Percentiles rank a stretch among this genome's conserved stretches.
These are phyloP conservation scores for Fusarium chuoi DNA, from an alignment of 2,329 filamentous ascomycete species.

Conservation along the genomic window DNA sequence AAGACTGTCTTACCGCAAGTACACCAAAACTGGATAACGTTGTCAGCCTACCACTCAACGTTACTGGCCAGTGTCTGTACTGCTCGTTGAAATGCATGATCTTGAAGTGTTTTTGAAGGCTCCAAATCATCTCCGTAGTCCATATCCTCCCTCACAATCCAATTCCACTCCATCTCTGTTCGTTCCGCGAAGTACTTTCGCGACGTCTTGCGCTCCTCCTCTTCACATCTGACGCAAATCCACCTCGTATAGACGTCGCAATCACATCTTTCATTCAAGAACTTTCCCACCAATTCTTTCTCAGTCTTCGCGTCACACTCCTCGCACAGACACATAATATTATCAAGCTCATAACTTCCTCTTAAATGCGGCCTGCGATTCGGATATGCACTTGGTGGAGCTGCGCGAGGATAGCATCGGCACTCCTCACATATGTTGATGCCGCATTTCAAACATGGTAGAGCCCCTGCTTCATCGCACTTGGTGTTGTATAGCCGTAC, in stretches of 20 bases:
- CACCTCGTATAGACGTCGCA: conserved; percentile 27
- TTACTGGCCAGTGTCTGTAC: rapidly evolving
- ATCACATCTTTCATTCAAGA: conserved; percentile 15
- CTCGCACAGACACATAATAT: conserved; percentile 25
- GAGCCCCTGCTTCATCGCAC: conserved; percentile 19
- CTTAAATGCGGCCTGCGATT: conserved; percentile 24
- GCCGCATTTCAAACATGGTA: conserved; percentile 27
- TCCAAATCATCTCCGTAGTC: conserved; percentile 15
- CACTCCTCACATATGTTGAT: conserved; percentile 39
- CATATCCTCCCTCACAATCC: neutral
- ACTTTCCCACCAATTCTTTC: neutral
- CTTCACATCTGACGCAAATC: conserved; percentile 12
- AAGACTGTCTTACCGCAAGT: conserved; percentile 7
- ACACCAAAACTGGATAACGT: conserved; percentile 24
- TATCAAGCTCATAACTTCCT: neutral
- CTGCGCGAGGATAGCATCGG: conserved; percentile 19
- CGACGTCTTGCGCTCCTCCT: neutral
- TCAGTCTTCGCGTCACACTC: conserved; percentile 11
- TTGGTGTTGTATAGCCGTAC: conserved; percentile 15
- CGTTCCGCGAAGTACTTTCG: neutral
- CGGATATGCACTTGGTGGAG: neutral
- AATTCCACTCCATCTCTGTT: conserved; percentile 6
- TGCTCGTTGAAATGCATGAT: conserved; percentile 4
- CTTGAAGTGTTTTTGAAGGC: neutral
- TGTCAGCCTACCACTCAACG: neutral